Evolutionary conservation across 106 monocot species (phyloP).

Genomic region (Acorus calamus): DNA sequence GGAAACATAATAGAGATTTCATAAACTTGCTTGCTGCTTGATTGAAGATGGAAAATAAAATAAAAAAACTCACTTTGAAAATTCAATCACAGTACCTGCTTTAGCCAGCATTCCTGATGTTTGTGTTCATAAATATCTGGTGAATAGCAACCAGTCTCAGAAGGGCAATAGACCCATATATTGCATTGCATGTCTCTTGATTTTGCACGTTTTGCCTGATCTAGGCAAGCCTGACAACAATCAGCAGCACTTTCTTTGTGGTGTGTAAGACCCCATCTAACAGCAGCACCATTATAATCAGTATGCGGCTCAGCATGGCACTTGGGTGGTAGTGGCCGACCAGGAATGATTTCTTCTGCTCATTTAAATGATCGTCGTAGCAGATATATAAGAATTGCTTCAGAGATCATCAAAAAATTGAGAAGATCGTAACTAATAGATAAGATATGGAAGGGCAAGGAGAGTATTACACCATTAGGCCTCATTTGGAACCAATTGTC

Average conservation of each 20-base stretch:
- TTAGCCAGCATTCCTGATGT: slow-evolving; percentile 82
- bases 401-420: too few relatives aligned
- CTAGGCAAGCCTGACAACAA: slow-evolving; percentile 69
- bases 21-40: too few relatives aligned
- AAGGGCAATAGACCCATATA: slow-evolving; percentile 79
- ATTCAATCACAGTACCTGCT: slow-evolving; percentile 34
- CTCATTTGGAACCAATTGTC: too few relatives aligned
- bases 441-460: too few relatives aligned
- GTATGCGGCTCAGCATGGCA: slow-evolving; percentile 65
- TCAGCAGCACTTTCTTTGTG: slow-evolving; percentile 74
- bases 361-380: neutral
- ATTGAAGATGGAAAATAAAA: too few relatives aligned
- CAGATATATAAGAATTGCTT: too few relatives aligned
- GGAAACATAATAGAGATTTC: too few relatives aligned
- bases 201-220: slow-evolving; percentile 53
- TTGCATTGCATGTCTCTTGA: slow-evolving; percentile 53
- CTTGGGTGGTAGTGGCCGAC: slow-evolving; percentile 39
- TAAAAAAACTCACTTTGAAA: neutral
- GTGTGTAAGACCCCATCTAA: slow-evolving; percentile 63
- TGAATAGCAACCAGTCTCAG: slow-evolving; percentile 54
- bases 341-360: slow-evolving; percentile 50
- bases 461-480: too few relatives aligned
- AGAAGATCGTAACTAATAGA: too few relatives aligned
- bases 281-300: slow-evolving; percentile 67
- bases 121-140: slow-evolving; percentile 76